Base-by-base conservation (phyloP, 441 rosid species). In the Eruca vesicaria region DNA sequence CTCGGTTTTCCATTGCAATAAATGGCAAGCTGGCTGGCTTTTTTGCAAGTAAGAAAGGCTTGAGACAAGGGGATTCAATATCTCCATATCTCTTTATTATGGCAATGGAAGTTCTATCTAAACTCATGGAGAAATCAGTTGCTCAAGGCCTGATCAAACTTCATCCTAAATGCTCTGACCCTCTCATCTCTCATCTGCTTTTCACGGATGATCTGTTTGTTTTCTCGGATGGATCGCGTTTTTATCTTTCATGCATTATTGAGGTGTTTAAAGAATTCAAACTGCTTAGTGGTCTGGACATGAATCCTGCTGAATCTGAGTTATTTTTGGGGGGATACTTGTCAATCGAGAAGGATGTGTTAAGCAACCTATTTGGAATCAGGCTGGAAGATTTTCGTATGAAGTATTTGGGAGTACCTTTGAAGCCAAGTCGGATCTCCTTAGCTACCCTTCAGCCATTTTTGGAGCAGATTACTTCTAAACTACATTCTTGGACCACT, bases 71-170 rank as follows among this genome's bases (percentile, higher is more conserved):
- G n/a, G n/a, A n/a, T n/a, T n/a, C n/a, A n/a, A n/a, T n/a, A n/a
- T n/a, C n/a, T n/a, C n/a, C n/a, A n/a, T n/a, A n/a, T n/a, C n/a
- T n/a, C n/a, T n/a, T n/a, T n/a, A n/a, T n/a, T n/a, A n/a, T n/a
- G n/a, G n/a, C 12, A 0, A 56, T 56, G 61, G 32, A 56, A 0
- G 32, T 1, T 12, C 31, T 56, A 0, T 5, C 32, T 0, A 56
- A 56, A 0, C 4, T 56, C 0, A 1, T 56, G 0, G 32, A 23
- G 0, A 0, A 7, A 5, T 31, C 32, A 0, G 32, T 1, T 0
- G 61, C 3, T 11, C 2, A 0, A 1, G 12, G 12, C 5, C 5
- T 6, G 1, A 23, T 0, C 0, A 10, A 18, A 43, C 0, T 23
- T 0, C 61, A 56, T 23, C 61, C 61, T 0, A 23, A 23, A 0